Evolutionary conservation across 1,284 basidiomycete species (phyloP).

Genomic region (Fomes fomentarius): DNA sequence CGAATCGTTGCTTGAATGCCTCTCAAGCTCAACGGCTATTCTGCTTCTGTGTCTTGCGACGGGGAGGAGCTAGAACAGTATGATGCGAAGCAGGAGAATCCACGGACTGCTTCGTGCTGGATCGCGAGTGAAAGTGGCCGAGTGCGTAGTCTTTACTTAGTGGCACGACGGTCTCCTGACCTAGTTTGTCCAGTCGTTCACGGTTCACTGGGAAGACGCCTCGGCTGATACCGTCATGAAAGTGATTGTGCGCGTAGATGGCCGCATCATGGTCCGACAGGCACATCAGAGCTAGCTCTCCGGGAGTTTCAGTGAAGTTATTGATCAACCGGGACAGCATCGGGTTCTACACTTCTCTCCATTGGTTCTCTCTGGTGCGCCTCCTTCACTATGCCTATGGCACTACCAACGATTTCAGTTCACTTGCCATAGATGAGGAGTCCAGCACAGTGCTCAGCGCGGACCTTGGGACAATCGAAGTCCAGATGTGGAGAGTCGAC

Average conservation of each 20-base stretch:
- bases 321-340: background rate
- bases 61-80: conserved; percentile 12
- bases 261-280: background rate
- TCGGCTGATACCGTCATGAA: background rate
- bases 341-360: background rate
- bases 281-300: background rate
- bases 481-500: conserved; percentile 3
- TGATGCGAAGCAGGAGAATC: conserved; percentile 1
- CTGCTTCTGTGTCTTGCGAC: conserved; percentile 10
- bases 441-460: too few species aligned
- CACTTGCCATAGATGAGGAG: conserved; percentile 1
- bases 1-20: conserved; percentile 1
- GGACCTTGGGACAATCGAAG: background rate
- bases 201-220: background rate
- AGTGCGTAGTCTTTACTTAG: background rate
- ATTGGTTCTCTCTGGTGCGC: conserved; percentile 7
- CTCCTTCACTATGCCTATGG: background rate
- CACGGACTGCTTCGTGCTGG: conserved; percentile 13
- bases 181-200: background rate
- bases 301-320: background rate
- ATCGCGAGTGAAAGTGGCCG: conserved; percentile 14
- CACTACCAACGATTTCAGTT: too few species aligned
- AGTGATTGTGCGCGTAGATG: background rate
- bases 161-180: background rate
- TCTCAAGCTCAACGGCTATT: background rate